These are phyloP conservation scores for Silene coronaria DNA, from an alignment of 179 eudicot species.

Conservation along the genomic window DNA sequence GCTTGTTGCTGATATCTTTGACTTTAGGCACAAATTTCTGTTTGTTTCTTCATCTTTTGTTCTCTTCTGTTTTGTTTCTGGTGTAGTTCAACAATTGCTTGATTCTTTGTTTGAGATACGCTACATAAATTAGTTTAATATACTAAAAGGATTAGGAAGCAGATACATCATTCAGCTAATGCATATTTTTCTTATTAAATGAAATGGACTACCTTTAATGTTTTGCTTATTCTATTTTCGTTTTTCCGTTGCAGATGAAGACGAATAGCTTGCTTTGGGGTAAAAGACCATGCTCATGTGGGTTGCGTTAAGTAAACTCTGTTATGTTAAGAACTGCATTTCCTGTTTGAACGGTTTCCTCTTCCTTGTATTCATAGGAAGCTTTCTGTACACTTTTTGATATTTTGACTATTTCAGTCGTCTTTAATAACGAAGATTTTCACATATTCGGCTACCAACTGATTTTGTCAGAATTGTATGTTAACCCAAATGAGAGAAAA, in stretches of 20 bases:
- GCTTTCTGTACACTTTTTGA: neutral
- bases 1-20: constrained; percentile 10
- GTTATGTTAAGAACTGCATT: neutral
- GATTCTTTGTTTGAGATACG: neutral
- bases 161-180: constrained; percentile 11
- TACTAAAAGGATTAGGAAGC: constrained; percentile 7
- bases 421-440: neutral
- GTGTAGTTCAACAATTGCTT: constrained; percentile 10
- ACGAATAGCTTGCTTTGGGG: constrained; percentile 11
- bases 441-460: neutral
- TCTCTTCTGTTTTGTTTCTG: constrained; percentile 13
- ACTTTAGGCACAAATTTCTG: neutral
- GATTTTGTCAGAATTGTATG: neutral
- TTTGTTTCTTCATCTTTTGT: constrained; percentile 9
- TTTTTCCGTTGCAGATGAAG: constrained; percentile 14
- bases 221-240: neutral
- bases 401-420: neutral
- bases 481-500: neutral
- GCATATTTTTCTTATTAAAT: neutral
- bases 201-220: neutral
- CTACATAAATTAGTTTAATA: neutral
- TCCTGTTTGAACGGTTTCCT: neutral
- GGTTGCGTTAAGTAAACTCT: neutral
- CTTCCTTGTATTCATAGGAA: constrained; percentile 7
- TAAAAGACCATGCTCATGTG: neutral